phyloP scores from a whole-genome alignment of 73 alveolate genomes.

The Symbiodinium pilosum region DNA sequence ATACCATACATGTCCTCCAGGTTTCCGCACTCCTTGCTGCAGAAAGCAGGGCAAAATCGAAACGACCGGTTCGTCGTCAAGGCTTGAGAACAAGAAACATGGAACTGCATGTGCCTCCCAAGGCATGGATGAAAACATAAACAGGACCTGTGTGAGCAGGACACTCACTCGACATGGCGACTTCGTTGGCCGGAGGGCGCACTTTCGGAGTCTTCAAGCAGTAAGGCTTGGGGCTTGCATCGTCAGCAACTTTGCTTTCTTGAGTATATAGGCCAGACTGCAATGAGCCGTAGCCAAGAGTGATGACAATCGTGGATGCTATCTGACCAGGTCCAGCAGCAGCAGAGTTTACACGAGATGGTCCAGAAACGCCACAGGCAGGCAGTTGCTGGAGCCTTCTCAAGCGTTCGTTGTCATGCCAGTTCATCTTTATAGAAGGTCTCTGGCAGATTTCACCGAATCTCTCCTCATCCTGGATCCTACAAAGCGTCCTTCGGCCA shows the following conservation, averaged over 20 bases:
- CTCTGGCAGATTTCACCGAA: slow-evolving; percentile 41
- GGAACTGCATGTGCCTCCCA: no score
- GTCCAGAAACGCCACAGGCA: slow-evolving; percentile 61
- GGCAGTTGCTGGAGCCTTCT: neutral
- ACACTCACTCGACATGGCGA: neutral
- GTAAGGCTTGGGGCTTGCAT: no score
- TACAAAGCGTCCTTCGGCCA: slow-evolving; percentile 34
- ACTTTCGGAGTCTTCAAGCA: neutral
- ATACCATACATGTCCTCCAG: neutral
- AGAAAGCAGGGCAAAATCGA: slow-evolving; percentile 22
- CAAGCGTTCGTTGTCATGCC: neutral
- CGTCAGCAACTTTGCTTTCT: no score
- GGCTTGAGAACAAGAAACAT: neutral
- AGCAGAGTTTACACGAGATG: slow-evolving; percentile 28
- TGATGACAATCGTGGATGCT: neutral
- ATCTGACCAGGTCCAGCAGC: slow-evolving; percentile 50
- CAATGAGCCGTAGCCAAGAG: no score
- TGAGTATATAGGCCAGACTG: no score
- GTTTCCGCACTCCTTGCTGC: slow-evolving; percentile 45
- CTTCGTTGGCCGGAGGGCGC: slow-evolving; percentile 21
- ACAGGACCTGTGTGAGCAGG: neutral
- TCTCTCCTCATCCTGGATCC: slow-evolving; percentile 45
- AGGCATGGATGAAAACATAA: no score
- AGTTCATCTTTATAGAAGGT: neutral
- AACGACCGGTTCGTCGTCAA: slow-evolving; percentile 69